Base-by-base conservation (phyloP, 164 flowering plant species). In the Berberis thunbergii region DNA sequence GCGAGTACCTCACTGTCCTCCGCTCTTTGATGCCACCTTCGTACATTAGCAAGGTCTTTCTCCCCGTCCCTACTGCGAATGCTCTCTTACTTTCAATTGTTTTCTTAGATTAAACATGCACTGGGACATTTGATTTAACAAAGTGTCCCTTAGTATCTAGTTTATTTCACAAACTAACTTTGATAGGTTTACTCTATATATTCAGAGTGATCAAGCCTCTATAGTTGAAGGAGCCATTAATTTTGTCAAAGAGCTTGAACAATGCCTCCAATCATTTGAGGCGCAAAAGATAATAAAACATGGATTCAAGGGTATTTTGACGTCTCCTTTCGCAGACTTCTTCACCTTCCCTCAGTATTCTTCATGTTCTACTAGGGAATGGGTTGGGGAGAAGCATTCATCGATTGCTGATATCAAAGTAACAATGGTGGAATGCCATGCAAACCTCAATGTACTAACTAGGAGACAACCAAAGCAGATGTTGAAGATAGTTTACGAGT, bases 171-270 rank as follows among this genome's bases (percentile, higher is more conserved):
- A 26, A 26, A 26, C 26, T 26, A 26, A 26, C 26, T 26, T 26
- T 26, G 8, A 50, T 50, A 6, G 2, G 11, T 50, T 44, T 48
- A 43, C 41, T 54, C 40, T 4, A 1, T 49, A 48, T 13, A 4
- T 43, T 13, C 63, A 87, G 98, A 91, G 95, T n/a, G 98, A 92
- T 72, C 98, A 92, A 76, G 98, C 98, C 53, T 92, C 98, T 1
- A 87, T 92, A 12, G 73, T 92, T 44, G 96, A 93, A 6, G 98
- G 98, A 1, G 96, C 98, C 13, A 92, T 92, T 45, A 87, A 87
- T 54, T 92, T 82, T 56, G 96, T 92, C 68, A 92, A 87, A 76
- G 93, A 89, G 72, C 81, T 92, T 4, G 96, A 91, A 69, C 96
- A 91, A 60, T 83, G 76, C 4, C 72, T 91, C 40, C 96, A 89